phyloP scores from a whole-genome alignment of 2,329 filamentous ascomycete genomes.

The Biscogniauxia mediterranea region DNA sequence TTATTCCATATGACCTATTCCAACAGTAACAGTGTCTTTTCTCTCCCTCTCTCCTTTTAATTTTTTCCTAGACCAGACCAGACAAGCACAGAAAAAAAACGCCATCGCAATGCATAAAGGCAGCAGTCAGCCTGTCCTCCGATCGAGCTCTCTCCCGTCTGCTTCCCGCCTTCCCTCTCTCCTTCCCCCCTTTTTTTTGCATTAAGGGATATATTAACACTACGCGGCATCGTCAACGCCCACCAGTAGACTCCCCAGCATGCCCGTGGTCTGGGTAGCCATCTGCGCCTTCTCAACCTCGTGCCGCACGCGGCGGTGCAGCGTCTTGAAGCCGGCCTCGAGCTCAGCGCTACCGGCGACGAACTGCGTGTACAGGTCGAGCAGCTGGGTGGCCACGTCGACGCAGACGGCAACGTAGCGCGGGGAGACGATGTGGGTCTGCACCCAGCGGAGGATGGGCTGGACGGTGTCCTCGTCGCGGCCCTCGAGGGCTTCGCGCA shows the following conservation, averaged over 20 bases:
- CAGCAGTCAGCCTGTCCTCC: slow-evolving; percentile 1
- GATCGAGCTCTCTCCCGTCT: slow-evolving; percentile 3
- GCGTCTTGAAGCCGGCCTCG: slow-evolving; percentile 63
- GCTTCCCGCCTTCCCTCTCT: neutral
- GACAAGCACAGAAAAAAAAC: slow-evolving; percentile 24
- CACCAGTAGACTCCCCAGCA: slow-evolving; percentile 72
- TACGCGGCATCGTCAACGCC: slow-evolving; percentile 30
- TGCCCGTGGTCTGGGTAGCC: slow-evolving; percentile 78
- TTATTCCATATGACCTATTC: too few species aligned
- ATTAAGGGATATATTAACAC: slow-evolving; percentile 1
- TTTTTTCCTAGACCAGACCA: slow-evolving; percentile 12
- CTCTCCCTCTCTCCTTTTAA: neutral
- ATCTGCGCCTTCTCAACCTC: slow-evolving; percentile 83
- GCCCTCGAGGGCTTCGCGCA: slow-evolving; percentile 75
- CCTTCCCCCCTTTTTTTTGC: neutral
- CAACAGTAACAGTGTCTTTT: too few species aligned
- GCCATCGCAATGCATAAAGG: slow-evolving; percentile 41
- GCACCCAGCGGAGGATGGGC: slow-evolving; percentile 81
- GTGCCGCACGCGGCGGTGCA: slow-evolving; percentile 68
- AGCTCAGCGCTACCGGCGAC: slow-evolving; percentile 72
- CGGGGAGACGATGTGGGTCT: slow-evolving; percentile 77
- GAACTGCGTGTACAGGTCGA: slow-evolving; percentile 85
- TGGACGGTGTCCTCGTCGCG: slow-evolving; percentile 79
- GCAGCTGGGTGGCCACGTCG: slow-evolving; percentile 75
- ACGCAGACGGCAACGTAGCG: slow-evolving; percentile 78